Base-by-base conservation (phyloP, 1,284 basidiomycete genomes). In the Rhodotorula sp. region DNA sequence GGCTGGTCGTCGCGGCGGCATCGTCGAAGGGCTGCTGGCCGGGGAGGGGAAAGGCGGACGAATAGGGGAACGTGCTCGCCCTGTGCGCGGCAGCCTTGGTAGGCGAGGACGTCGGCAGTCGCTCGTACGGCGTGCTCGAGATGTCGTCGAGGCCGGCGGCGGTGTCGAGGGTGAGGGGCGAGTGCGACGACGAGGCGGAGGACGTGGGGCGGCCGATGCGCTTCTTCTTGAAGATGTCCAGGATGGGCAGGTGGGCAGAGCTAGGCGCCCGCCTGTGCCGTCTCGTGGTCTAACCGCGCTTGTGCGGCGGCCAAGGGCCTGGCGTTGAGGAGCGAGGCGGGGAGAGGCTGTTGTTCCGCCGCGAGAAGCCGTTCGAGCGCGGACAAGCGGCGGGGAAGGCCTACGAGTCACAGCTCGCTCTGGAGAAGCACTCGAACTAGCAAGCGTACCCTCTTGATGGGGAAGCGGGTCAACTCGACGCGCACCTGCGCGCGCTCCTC, bases 151-250 rank as follows among this genome's bases (percentile, higher is more conserved):
- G 59, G 17, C 64, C n/a, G 39, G 59, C 61, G 21, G 54, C 41
- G 32, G 54, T 56, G 63, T 64, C 55, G 63, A 64, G 46, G 25
- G 59, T 34, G 67, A 64, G 46, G 50, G 37, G 37, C 25, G 44
- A 36, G 17, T 37, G 36, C 6, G 66, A 51, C 9, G 46, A 48
- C 50, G 50, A 51, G 50, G 50, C 50, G n/a, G 50, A 3, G 13
- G 50, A 51, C 50, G 50, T 29, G 50, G 50, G 50, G 50, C 50
- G 66, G 63, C 70, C 62, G 41, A 46, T 29, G 62, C 70, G 66
- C 70, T 67, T 67, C 21, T 54, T 62, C 54, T 65, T 70, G 57
- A 62, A 73, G 2, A 73, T 60, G 57, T 73, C 72, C 72, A 73
- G 68, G 53, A 39, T 65, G 62, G 41, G 36, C 37, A n/a, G 50